phyloP scores from a whole-genome alignment of 108 stramenopile species.

The Mediolabrus comicus region DNA sequence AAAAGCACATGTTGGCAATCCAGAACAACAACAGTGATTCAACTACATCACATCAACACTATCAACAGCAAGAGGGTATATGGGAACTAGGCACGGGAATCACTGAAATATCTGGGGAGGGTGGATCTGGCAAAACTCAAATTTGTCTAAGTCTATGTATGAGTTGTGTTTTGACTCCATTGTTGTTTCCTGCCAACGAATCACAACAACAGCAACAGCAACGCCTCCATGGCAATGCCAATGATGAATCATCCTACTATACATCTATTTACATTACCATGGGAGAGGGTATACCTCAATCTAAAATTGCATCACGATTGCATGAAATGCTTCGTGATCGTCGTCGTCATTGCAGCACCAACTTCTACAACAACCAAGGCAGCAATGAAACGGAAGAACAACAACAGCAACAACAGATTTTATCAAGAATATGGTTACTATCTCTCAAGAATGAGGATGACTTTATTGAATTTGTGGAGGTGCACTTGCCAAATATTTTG shows the following conservation, averaged over 20 bases:
- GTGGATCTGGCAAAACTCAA: slow-evolving; percentile 78
- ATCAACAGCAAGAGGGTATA: slow-evolving; percentile 13
- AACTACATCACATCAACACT: background rate
- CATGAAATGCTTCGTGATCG: slow-evolving; percentile 7
- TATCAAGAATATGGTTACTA: slow-evolving; percentile 22
- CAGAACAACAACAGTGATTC: background rate
- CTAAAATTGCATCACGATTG: slow-evolving; percentile 44
- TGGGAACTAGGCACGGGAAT: slow-evolving; percentile 44
- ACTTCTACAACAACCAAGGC: background rate
- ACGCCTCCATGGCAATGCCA: background rate
- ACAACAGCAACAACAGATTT: background rate
- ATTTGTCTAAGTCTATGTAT: slow-evolving; percentile 56
- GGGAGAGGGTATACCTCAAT: slow-evolving; percentile 38
- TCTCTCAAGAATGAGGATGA: slow-evolving; percentile 35
- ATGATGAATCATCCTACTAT: background rate
- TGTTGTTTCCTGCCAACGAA: background rate
- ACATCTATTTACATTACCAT: slow-evolving; percentile 61
- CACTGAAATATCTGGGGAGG: slow-evolving; percentile 68
- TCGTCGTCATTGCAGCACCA: background rate
- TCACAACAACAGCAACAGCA: background rate
- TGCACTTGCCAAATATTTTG: slow-evolving; percentile 13
- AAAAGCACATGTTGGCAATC: background rate
- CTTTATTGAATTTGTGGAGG: slow-evolving; percentile 21
- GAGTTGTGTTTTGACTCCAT: slow-evolving; percentile 29
- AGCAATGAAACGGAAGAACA: background rate